Percentiles rank a stretch among this genome's conserved stretches.
Evolutionary conservation across 1,284 basidiomycete species (phyloP).

Genomic region (Malassezia cuniculi): DNA sequence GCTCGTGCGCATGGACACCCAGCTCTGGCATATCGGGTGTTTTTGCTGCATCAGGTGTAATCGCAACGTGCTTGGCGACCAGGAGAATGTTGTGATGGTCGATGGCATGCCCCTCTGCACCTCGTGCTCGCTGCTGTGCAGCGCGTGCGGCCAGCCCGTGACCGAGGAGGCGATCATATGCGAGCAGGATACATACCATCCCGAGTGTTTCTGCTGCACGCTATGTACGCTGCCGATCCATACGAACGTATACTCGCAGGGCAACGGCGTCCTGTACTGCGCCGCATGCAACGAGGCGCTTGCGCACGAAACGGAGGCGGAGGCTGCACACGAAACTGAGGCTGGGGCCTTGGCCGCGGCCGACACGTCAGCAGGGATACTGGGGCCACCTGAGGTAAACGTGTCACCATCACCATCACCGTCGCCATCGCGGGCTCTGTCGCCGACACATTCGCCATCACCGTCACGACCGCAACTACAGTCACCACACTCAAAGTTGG

Average conservation of each 20-base stretch:
- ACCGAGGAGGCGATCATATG: slow-evolving; percentile 11
- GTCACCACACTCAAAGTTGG: too few species aligned
- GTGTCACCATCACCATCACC: too few species aligned
- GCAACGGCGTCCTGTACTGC: not conserved
- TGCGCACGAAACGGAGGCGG: too few species aligned
- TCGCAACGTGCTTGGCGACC: slow-evolving; percentile 2
- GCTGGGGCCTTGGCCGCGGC: too few species aligned
- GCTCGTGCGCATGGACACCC: slow-evolving; percentile 10
- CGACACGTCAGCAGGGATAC: too few species aligned
- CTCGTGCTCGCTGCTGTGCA: slow-evolving; percentile 7
- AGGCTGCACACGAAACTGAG: too few species aligned
- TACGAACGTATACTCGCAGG: slow-evolving; percentile 2
- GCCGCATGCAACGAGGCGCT: too few species aligned
- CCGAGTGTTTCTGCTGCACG: slow-evolving; percentile 8
- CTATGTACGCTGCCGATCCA: slow-evolving; percentile 2
- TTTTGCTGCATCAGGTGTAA: slow-evolving; percentile 12
- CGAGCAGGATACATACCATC: slow-evolving; percentile 12
- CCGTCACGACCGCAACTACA: too few species aligned
- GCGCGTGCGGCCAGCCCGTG: slow-evolving; percentile 5
- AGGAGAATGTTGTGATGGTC: slow-evolving; percentile 14
- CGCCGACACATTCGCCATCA: too few species aligned
- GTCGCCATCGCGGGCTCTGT: too few species aligned
- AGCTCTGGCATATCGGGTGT: slow-evolving; percentile 11
- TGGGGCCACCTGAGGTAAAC: too few species aligned
- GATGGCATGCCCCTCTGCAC: slow-evolving; percentile 11